Conservation (phyloP, 805 yeast species). For the Isabelozyma rhagii region DNA sequence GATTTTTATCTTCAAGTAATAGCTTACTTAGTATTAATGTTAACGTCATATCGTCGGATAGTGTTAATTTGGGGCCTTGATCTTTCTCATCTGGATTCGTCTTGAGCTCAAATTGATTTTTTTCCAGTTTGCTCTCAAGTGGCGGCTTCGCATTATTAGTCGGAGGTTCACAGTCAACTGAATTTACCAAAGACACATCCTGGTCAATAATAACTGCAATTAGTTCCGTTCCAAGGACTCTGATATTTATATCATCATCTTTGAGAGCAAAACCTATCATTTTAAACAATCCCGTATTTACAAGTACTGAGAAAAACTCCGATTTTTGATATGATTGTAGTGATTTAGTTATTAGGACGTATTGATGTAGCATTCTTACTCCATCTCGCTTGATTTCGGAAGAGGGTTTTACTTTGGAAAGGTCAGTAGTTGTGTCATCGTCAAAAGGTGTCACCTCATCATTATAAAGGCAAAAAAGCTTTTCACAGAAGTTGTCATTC, state of each 20-base stretch:
- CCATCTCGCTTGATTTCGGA: constrained; percentile 58
- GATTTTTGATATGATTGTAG: constrained; percentile 59
- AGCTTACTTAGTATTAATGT: constrained; percentile 55
- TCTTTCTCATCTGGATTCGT: background rate
- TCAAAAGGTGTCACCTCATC: constrained; percentile 1
- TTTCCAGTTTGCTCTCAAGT: background rate
- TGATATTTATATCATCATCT: constrained; percentile 43
- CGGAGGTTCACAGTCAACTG: constrained; percentile 23
- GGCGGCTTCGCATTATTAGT: constrained; percentile 30
- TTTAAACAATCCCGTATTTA: constrained; percentile 66
- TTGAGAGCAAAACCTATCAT: constrained; percentile 71
- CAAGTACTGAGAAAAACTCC: constrained; percentile 59
- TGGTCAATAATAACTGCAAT: constrained; percentile 80
- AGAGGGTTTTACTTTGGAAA: background rate
- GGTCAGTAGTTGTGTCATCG: background rate
- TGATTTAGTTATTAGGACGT: constrained; percentile 69
- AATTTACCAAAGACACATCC: constrained; percentile 62
- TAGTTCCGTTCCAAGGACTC: constrained; percentile 76
- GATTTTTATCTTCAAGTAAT: constrained; percentile 57
- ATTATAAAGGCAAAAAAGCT: constrained; percentile 58
- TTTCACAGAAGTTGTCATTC: constrained; percentile 45
- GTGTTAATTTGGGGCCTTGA: constrained; percentile 20
- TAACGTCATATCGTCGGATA: constrained; percentile 58
- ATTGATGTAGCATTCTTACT: constrained; percentile 74
- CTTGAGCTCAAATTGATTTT: background rate